phyloP scores from a whole-genome alignment of 371 early-diverging fungal species.

The Zychaea mexicana region DNA sequence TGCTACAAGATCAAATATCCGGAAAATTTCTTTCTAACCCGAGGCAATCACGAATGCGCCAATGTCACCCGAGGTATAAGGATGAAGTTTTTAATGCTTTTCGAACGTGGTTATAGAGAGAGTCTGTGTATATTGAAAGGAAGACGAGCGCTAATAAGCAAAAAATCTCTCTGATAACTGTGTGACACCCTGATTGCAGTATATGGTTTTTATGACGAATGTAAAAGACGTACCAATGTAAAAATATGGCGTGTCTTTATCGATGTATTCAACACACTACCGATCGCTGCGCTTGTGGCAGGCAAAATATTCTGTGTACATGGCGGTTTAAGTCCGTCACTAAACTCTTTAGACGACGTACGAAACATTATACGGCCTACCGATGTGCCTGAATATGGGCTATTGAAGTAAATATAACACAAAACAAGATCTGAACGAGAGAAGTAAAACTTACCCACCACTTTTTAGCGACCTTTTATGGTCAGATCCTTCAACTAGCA shows the following conservation, averaged over 20 bases:
- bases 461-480: conserved; percentile 97
- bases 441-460: too few relatives aligned
- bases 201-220: conserved; percentile 99
- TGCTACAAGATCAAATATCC: conserved; percentile 96
- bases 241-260: conserved; percentile 95
- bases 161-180: too few relatives aligned
- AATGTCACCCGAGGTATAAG: conserved; percentile 80
- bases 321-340: conserved; percentile 93
- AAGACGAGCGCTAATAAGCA: too few relatives aligned
- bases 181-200: too few relatives aligned
- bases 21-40: conserved; percentile 90
- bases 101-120: too few relatives aligned
- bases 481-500: conserved; percentile 94
- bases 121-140: neutral
- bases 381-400: conserved; percentile 92
- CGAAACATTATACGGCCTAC: conserved; percentile 91
- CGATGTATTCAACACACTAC: conserved; percentile 92
- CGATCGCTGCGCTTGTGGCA: conserved; percentile 93
- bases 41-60: conserved; percentile 98
- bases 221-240: conserved; percentile 92
- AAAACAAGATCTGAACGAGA: too few relatives aligned
- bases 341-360: conserved; percentile 88
- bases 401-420: too few relatives aligned
- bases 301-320: conserved; percentile 97
- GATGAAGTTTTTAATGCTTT: neutral